phyloP scores from a whole-genome alignment of 2,329 filamentous ascomycete genomes.

The Ceratocystis papillata region DNA sequence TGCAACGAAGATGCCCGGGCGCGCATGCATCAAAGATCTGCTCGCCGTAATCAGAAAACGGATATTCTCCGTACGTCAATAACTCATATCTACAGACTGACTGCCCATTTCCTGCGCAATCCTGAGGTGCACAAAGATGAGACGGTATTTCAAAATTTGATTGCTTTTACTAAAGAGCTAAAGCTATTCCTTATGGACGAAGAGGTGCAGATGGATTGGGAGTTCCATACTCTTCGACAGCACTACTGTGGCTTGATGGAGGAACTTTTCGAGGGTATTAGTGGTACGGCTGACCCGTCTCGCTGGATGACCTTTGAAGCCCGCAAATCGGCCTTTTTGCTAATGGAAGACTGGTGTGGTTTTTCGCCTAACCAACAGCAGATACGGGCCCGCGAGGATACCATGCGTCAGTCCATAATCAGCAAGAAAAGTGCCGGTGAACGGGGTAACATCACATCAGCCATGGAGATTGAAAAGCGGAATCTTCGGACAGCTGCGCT shows the following conservation, averaged over 20 bases:
- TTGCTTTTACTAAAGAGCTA: constrained; percentile 81
- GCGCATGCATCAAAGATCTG: constrained; percentile 78
- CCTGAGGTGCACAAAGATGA: constrained; percentile 72
- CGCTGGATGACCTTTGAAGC: constrained; percentile 98
- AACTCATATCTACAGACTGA: constrained; percentile 90
- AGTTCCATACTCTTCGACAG: constrained; percentile 79
- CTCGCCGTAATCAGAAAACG: constrained; percentile 69
- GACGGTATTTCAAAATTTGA: constrained; percentile 80
- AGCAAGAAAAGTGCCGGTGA: constrained; percentile 68
- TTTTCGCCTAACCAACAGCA: constrained; percentile 85
- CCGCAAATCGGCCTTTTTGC: constrained; percentile 81
- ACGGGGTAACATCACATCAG: constrained; percentile 67
- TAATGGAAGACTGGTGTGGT: constrained; percentile 99
- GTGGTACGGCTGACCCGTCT: constrained; percentile 69
- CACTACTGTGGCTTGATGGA: constrained; percentile 94
- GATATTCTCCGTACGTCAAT: constrained; percentile 87
- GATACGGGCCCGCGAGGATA: constrained; percentile 71
- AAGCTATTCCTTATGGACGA: constrained; percentile 91
- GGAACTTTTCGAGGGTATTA: constrained; percentile 83
- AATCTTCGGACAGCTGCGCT: constrained; percentile 82
- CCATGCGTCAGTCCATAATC: constrained; percentile 74
- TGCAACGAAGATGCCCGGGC: constrained; percentile 84
- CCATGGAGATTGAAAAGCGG: constrained; percentile 94
- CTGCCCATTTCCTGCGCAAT: constrained; percentile 74
- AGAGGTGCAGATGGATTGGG: constrained; percentile 88